These are phyloP conservation scores for Citrus australasica DNA, from an alignment of 345 rosid genomes.

Conservation along the genomic window DNA sequence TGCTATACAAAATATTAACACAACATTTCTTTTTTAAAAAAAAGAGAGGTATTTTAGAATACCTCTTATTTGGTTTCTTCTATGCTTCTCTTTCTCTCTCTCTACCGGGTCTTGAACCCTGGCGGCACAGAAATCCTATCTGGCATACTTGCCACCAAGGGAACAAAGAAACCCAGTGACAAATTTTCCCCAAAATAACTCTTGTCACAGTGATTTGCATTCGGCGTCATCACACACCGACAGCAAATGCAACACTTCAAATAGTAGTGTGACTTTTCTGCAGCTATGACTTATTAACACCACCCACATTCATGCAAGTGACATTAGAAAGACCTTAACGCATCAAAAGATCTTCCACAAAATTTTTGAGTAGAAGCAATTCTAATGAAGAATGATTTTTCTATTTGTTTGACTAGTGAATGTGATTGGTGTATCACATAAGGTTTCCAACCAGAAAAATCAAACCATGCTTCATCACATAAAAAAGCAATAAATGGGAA, in stretches of 20 bases:
- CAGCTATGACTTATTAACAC: too few species aligned
- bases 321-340: neutral
- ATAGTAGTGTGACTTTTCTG: too few species aligned
- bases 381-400: neutral
- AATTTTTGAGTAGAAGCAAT: neutral
- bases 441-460: neutral
- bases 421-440: neutral
- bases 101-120: constrained; percentile 5
- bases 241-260: neutral
- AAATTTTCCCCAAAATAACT: neutral
- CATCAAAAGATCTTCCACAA: neutral
- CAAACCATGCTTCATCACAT: neutral
- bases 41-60: constrained; percentile 8
- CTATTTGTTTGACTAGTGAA: too few species aligned
- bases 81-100: neutral
- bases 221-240: neutral
- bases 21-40: too few species aligned
- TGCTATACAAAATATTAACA: too few species aligned
- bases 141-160: neutral
- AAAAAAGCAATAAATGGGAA: neutral
- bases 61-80: neutral
- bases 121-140: neutral
- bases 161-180: neutral
- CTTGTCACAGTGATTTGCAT: neutral
- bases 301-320: neutral